These are phyloP conservation scores for Arachnomyces sp. DNA, from an alignment of 2,329 filamentous ascomycete species.

Conservation along the genomic window DNA sequence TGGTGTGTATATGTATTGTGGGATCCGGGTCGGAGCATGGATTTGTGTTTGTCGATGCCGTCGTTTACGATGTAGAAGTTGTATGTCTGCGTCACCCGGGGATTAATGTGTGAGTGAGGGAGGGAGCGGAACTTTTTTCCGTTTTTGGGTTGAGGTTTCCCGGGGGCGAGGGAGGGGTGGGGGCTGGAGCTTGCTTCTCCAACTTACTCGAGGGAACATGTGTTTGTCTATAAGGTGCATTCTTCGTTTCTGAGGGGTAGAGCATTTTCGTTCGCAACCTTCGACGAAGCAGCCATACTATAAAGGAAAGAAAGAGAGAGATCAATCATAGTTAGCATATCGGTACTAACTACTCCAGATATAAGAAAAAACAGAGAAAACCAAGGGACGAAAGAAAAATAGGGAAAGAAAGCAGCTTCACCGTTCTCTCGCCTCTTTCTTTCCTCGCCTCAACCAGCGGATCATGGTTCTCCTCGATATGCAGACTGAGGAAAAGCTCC, in stretches of 20 bases:
- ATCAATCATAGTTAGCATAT: neutral
- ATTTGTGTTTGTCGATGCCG: constrained; percentile 78
- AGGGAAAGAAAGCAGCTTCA: constrained; percentile 25
- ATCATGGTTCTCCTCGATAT: constrained; percentile 89
- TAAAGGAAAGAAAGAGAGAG: neutral
- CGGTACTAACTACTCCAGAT: neutral
- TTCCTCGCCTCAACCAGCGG: constrained; percentile 62
- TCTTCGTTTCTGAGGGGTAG: constrained; percentile 71
- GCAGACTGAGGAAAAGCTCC: constrained; percentile 66
- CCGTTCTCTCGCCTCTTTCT: constrained; percentile 78
- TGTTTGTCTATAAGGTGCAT: constrained; percentile 93
- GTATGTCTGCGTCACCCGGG: too few relatives aligned
- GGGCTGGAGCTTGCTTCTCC: too few relatives aligned
- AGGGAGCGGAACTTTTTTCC: neutral
- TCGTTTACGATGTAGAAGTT: constrained; percentile 81
- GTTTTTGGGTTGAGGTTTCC: neutral
- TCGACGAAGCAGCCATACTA: constrained; percentile 87
- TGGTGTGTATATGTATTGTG: constrained; percentile 20
- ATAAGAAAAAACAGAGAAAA: neutral
- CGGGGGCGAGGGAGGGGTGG: neutral
- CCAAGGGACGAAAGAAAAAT: neutral
- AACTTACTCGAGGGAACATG: constrained; percentile 62
- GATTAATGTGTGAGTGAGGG: too few relatives aligned
- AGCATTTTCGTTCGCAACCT: constrained; percentile 75
- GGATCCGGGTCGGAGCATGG: constrained; percentile 57